Percentiles rank a stretch among this genome's conserved stretches.
Evolutionary conservation across 2,329 filamentous ascomycete species (phyloP).

Genomic region (Lasiodiplodia sp.): DNA sequence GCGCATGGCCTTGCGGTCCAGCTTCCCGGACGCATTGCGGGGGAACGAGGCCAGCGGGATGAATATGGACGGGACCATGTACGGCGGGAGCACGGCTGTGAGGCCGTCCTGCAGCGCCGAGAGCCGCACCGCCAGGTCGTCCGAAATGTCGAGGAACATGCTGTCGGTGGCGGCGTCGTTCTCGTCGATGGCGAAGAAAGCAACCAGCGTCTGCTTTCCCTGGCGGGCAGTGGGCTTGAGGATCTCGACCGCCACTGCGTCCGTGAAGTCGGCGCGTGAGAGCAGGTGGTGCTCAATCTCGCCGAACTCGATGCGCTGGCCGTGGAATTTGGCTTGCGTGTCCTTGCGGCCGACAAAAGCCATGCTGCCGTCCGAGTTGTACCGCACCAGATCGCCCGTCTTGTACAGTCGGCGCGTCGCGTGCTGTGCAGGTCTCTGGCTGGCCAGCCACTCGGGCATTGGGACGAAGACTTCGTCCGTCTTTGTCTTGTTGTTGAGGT

Average conservation of each 20-base stretch:
- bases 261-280: conserved; percentile 8
- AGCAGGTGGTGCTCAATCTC: conserved; percentile 17
- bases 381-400: conserved; percentile 34
- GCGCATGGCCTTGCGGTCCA: conserved; percentile 37
- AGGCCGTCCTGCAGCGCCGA: conserved; percentile 23
- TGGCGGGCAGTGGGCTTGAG: conserved; percentile 9
- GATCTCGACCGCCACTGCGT: conserved; percentile 45
- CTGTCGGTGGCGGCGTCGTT: conserved; percentile 35
- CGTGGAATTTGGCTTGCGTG: conserved; percentile 28
- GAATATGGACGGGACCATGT: conserved; percentile 51
- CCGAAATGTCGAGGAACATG: conserved; percentile 9
- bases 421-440: conserved; percentile 50
- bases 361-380: conserved; percentile 43
- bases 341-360: conserved; percentile 47
- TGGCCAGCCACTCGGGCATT: conserved; percentile 19
- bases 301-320: conserved; percentile 15
- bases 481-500: conserved; percentile 43
- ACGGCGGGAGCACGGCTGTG: conserved; percentile 39
- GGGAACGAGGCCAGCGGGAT: conserved; percentile 48
- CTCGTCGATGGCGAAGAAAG: conserved; percentile 50
- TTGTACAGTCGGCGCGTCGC: conserved; percentile 34
- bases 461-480: conserved; percentile 43
- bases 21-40: conserved; percentile 45
- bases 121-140: neutral
- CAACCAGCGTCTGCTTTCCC: conserved; percentile 46